phyloP scores from a whole-genome alignment of 176 grass and related monocot species.

The Saccharum spontaneum region DNA sequence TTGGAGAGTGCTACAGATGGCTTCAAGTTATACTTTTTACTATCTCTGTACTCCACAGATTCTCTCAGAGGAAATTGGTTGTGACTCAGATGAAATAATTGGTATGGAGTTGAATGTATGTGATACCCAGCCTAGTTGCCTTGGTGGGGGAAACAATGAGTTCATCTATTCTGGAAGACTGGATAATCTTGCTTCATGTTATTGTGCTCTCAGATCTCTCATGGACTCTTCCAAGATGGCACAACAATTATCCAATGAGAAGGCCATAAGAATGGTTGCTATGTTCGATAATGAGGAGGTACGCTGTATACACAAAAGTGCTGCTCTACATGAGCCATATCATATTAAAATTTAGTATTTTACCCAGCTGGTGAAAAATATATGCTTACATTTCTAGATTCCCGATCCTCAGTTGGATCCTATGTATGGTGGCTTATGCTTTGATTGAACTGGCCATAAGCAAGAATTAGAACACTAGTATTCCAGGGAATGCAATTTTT shows the following conservation, averaged over 20 bases:
- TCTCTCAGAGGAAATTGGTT: constrained; percentile 82
- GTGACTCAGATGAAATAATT: constrained; percentile 75
- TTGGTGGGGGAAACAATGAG: constrained; percentile 84
- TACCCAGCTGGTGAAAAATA: background rate
- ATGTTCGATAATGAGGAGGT: constrained; percentile 99
- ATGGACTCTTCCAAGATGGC: constrained; percentile 63
- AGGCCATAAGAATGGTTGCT: constrained; percentile 86
- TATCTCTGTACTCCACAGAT: constrained; percentile 39
- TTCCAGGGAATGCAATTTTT: background rate
- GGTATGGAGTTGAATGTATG: constrained; percentile 93
- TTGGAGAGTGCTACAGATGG: background rate
- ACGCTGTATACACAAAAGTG: background rate
- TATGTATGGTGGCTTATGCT: background rate
- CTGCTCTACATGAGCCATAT: background rate
- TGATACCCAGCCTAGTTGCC: constrained; percentile 90
- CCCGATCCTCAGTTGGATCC: background rate
- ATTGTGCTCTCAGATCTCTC: constrained; percentile 86
- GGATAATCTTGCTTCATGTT: constrained; percentile 97
- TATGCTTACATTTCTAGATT: constrained; percentile 9
- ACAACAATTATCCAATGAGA: constrained; percentile 67
- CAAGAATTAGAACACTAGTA: background rate
- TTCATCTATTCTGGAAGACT: constrained; percentile 97
- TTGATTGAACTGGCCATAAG: background rate
- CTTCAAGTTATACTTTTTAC: background rate
- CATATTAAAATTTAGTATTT: background rate